Evolutionary conservation across 1,284 basidiomycete species (phyloP).

Genomic region (Leucoagaricus sp.): DNA sequence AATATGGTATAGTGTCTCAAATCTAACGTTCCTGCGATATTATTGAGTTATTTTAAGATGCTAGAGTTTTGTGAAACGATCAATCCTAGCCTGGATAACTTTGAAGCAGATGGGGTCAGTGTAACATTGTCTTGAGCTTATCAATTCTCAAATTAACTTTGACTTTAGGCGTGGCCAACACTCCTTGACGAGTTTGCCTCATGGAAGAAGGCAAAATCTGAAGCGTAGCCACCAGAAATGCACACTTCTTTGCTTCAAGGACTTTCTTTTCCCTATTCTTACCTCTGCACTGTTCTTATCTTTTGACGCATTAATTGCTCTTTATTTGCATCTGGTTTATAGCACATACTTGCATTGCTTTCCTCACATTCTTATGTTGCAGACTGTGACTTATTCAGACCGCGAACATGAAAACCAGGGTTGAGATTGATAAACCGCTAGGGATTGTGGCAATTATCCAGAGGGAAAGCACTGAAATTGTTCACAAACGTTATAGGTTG

Average conservation of each 20-base stretch:
- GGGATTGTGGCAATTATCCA: too few species aligned
- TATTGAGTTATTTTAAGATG: constrained; percentile 44
- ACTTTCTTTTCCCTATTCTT: not conserved
- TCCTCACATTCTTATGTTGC: too few species aligned
- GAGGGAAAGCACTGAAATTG: too few species aligned
- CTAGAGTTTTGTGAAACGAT: constrained; percentile 72
- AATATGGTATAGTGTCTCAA: constrained; percentile 54
- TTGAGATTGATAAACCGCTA: too few species aligned
- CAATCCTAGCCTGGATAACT: constrained; percentile 58
- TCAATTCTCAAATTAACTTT: constrained; percentile 7
- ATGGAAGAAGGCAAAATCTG: constrained; percentile 51
- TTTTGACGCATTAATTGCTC: too few species aligned
- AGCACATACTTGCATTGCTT: too few species aligned
- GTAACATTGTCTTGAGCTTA: constrained; percentile 8
- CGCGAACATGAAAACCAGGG: too few species aligned
- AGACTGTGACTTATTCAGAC: too few species aligned
- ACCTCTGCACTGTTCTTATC: not conserved
- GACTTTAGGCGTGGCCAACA: constrained; percentile 72
- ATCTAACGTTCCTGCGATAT: not conserved
- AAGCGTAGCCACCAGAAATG: not conserved
- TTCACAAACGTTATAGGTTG: too few species aligned
- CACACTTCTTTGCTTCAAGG: too few species aligned
- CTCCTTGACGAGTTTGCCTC: constrained; percentile 72
- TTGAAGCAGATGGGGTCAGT: constrained; percentile 72
- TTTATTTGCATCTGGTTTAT: too few species aligned